Conservation (phyloP, 176 grass and related monocot genomes). For the Oryza rufipogon region DNA sequence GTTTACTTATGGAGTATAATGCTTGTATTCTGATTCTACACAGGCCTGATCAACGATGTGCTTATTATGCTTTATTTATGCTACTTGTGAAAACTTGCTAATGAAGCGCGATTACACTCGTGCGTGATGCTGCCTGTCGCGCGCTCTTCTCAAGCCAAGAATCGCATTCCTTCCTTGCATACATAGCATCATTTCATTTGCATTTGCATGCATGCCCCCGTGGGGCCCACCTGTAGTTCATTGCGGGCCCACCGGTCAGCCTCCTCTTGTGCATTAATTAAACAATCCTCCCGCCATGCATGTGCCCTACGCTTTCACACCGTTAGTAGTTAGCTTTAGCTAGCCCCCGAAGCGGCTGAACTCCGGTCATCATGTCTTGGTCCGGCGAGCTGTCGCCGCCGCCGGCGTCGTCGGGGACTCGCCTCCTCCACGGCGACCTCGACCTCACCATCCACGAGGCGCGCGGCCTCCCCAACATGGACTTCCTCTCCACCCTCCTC, state of each 20-base stretch:
- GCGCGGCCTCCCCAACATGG: conserved; percentile 74
- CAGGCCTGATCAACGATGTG: neutral
- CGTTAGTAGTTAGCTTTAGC: too few relatives aligned
- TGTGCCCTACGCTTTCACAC: neutral
- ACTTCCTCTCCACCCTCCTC: conserved; percentile 61
- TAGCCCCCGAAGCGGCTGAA: too few relatives aligned
- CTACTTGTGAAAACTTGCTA: neutral
- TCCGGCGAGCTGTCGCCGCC: neutral
- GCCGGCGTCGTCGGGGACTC: neutral
- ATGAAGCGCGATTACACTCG: neutral
- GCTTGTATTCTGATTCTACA: neutral
- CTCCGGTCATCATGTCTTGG: neutral
- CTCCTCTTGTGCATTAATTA: neutral
- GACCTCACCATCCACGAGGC: conserved; percentile 62
- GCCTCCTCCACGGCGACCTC: conserved; percentile 77
- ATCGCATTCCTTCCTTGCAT: conserved; percentile 24
- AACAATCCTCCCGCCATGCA: neutral
- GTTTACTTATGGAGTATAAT: too few relatives aligned
- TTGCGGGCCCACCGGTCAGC: neutral
- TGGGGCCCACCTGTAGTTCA: neutral
- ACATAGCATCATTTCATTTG: too few relatives aligned
- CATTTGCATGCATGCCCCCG: neutral
- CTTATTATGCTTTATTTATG: neutral
- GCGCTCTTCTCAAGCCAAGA: conserved; percentile 32
- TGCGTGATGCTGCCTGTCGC: neutral